Evolutionary conservation across 108 stramenopile genomes (phyloP).

Genomic region (Skeletonema tropicum): DNA sequence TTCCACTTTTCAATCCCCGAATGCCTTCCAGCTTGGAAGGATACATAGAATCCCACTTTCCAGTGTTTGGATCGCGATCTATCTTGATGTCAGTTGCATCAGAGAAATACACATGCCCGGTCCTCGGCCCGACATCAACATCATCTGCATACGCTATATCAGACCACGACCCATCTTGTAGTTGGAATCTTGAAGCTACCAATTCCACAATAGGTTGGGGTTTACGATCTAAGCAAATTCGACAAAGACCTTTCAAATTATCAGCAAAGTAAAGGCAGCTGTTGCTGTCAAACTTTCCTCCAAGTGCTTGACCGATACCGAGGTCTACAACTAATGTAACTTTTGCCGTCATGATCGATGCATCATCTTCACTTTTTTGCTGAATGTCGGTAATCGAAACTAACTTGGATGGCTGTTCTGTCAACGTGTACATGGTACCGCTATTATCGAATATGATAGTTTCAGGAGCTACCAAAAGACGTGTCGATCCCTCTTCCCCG

Average conservation of each 20-base stretch:
- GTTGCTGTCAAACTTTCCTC: conserved; percentile 62
- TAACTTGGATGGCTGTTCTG: conserved; percentile 52
- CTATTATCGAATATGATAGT: conserved; percentile 59
- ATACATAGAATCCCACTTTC: conserved; percentile 65
- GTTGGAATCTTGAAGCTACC: conserved; percentile 53
- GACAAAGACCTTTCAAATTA: conserved; percentile 58
- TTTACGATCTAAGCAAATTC: conserved; percentile 37
- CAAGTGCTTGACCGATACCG: conserved; percentile 63
- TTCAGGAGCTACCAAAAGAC: conserved; percentile 60
- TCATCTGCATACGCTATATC: conserved; percentile 65
- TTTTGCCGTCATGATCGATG: conserved; percentile 45
- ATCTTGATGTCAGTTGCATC: conserved; percentile 63
- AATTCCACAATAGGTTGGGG: conserved; percentile 61
- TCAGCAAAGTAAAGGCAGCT: conserved; percentile 79
- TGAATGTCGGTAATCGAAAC: conserved; percentile 49
- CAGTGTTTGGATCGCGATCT: conserved; percentile 33
- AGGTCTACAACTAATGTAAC: conserved; percentile 51
- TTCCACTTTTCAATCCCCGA: conserved; percentile 56
- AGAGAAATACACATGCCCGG: conserved; percentile 73
- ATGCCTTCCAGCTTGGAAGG: conserved; percentile 62
- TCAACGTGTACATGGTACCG: conserved; percentile 58
- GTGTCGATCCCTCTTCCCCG: conserved; percentile 18
- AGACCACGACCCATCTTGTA: conserved; percentile 49
- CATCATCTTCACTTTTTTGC: conserved; percentile 10
- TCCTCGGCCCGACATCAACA: conserved; percentile 60